Conservation (phyloP, 208 protist genomes). For the Phytomonas serpens region DNA sequence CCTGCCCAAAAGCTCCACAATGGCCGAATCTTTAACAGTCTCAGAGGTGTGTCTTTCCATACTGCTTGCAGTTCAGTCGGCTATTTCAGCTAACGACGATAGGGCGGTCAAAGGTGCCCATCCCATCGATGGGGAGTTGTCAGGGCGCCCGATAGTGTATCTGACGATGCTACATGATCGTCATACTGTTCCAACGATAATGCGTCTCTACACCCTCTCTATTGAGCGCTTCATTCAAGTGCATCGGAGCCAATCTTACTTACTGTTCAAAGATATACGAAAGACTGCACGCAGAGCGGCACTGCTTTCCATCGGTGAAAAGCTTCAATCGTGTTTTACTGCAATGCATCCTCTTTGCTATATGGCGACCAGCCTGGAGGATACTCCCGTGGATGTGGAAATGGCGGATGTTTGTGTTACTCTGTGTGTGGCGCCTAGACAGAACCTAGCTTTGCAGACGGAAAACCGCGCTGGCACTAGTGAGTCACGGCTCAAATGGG, state of each 20-base stretch:
- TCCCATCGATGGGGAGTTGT: too few relatives aligned
- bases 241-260: constrained; percentile 14
- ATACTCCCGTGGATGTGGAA: background rate
- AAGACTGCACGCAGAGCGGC: constrained; percentile 10
- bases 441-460: background rate
- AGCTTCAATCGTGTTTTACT: constrained; percentile 19
- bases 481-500: background rate
- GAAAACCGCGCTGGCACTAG: background rate
- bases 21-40: background rate
- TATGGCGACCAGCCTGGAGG: background rate
- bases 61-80: background rate
- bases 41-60: constrained; percentile 1
- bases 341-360: background rate
- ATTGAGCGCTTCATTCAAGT: constrained; percentile 34
- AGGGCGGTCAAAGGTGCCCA: background rate
- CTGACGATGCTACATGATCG: constrained; percentile 17
- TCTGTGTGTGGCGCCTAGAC: background rate
- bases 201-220: constrained; percentile 22
- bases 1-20: background rate
- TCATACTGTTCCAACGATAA: constrained; percentile 17
- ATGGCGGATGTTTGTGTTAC: constrained; percentile 3
- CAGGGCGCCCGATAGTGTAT: constrained; percentile 16
- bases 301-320: constrained; percentile 15
- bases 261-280: constrained; percentile 13
- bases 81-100: background rate